Evolutionary conservation across 139 green algal genomes (phyloP).

Genomic region (Choricystis sp.): DNA sequence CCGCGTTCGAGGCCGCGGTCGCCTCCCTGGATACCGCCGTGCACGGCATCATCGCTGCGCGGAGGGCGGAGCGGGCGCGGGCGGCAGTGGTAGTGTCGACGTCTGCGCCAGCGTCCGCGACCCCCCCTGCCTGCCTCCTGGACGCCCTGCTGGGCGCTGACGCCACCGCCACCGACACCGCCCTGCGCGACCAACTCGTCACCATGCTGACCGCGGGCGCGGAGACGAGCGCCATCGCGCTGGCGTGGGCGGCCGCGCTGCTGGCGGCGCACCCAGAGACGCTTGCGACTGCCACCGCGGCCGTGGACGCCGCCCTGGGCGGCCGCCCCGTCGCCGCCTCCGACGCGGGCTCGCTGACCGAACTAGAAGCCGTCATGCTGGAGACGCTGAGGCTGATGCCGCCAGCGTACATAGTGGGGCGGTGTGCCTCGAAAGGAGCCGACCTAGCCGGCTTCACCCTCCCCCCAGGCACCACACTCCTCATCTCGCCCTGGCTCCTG

Average conservation of each 20-base stretch:
- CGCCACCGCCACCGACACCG: conserved; percentile 34
- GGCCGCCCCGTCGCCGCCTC: neutral
- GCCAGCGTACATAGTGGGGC: conserved; percentile 75
- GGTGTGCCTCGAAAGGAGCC: conserved; percentile 25
- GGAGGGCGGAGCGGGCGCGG: too few relatives aligned
- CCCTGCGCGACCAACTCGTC: conserved; percentile 70
- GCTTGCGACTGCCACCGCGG: conserved; percentile 21
- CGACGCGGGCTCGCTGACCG: conserved; percentile 17
- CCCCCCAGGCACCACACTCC: conserved; percentile 42
- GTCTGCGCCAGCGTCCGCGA: neutral
- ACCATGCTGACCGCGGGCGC: conserved; percentile 70
- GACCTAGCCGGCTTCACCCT: conserved; percentile 5
- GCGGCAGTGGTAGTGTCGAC: too few relatives aligned
- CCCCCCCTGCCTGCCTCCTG: conserved; percentile 23
- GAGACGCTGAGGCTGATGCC: conserved; percentile 68
- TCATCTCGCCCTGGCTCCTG: conserved; percentile 63
- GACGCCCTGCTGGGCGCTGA: conserved; percentile 48
- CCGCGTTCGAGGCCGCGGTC: conserved; percentile 56
- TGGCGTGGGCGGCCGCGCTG: conserved; percentile 53
- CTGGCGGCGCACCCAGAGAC: conserved; percentile 51
- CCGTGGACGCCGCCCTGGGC: conserved; percentile 13
- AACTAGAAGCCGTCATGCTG: conserved; percentile 47
- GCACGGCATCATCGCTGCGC: neutral
- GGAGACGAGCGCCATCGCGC: conserved; percentile 72
- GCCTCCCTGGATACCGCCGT: conserved; percentile 34